Conservation (phyloP, 2,329 filamentous ascomycete genomes). For the Aspergillus udagawae region DNA sequence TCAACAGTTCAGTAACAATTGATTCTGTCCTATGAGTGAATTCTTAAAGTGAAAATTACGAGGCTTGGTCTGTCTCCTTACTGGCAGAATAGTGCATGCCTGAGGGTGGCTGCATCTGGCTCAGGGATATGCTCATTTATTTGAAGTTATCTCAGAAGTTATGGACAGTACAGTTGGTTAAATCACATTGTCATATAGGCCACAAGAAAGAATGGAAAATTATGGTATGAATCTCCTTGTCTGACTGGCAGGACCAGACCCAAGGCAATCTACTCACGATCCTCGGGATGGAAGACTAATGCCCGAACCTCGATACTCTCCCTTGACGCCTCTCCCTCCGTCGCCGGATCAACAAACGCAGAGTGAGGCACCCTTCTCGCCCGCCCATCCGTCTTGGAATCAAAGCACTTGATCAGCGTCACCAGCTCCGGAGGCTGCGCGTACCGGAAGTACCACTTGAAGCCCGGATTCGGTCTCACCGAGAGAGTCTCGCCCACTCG, state of each 20-base stretch:
- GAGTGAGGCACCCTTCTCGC: slow-evolving; percentile 54
- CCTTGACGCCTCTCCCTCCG: slow-evolving; percentile 34
- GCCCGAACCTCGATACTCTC: slow-evolving; percentile 57
- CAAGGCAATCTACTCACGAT: slow-evolving; percentile 18
- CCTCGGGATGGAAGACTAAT: slow-evolving; percentile 50
- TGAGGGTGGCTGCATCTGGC: too few relatives aligned
- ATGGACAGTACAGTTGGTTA: background rate
- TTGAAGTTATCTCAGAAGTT: too few relatives aligned
- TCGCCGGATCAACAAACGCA: slow-evolving; percentile 51
- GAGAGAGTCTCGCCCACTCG: slow-evolving; percentile 49
- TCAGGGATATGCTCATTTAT: too few relatives aligned
- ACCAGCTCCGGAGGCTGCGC: slow-evolving; percentile 52
- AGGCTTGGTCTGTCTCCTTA: background rate
- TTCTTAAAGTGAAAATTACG: background rate
- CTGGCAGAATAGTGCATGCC: too few relatives aligned
- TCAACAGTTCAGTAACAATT: background rate
- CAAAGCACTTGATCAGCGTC: slow-evolving; percentile 60
- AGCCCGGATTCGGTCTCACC: slow-evolving; percentile 40
- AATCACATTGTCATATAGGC: background rate
- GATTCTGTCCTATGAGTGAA: background rate
- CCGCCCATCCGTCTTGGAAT: slow-evolving; percentile 53
- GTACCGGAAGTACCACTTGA: slow-evolving; percentile 53
- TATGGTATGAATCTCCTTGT: background rate
- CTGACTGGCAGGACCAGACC: background rate
- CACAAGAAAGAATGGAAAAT: background rate